Evolutionary conservation across 2,329 filamentous ascomycete genomes (phyloP).

Genomic region (Claviceps sp.): DNA sequence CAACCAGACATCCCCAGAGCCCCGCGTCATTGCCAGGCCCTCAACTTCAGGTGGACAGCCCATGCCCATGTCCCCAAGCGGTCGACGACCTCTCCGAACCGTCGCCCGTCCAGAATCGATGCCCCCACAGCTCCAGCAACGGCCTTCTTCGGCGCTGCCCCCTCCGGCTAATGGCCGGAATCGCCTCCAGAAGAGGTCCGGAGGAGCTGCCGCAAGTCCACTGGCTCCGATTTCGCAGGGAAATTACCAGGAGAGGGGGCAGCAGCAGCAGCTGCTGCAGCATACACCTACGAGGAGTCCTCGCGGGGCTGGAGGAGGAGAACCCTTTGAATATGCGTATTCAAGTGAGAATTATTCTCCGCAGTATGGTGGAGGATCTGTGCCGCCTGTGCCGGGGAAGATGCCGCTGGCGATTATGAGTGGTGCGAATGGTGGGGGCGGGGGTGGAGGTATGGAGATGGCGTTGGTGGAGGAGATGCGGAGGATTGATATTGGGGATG

Average conservation of each 20-base stretch:
- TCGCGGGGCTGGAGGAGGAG: conserved; percentile 24
- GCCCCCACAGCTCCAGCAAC: conserved; percentile 16
- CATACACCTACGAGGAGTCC: conserved; percentile 22
- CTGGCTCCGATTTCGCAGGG: conserved; percentile 39
- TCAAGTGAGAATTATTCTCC: conserved; percentile 38
- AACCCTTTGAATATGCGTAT: conserved; percentile 33
- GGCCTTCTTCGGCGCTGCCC: conserved; percentile 11
- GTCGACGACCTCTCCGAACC: conserved; percentile 38
- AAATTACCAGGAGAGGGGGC: conserved; percentile 34
- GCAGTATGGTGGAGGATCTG: conserved; percentile 18
- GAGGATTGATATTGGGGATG: conserved; percentile 51
- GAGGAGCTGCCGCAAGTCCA: conserved; percentile 35
- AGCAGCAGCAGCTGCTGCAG: conserved; percentile 20
- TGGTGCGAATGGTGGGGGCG: conserved; percentile 27
- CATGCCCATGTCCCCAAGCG: conserved; percentile 34
- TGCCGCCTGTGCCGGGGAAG: conserved; percentile 57
- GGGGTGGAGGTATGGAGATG: conserved; percentile 30
- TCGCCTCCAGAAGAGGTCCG: conserved; percentile 51
- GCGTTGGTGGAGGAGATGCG: conserved; percentile 60
- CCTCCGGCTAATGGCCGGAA: conserved; percentile 33
- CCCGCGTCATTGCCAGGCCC: conserved; percentile 30
- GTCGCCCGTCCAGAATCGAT: conserved; percentile 34
- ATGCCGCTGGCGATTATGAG: conserved; percentile 43
- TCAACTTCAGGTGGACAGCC: conserved; percentile 40
- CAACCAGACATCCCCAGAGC: conserved; percentile 16